phyloP scores from a whole-genome alignment of 2,329 filamentous ascomycete genomes.

The Ceratocystis lukuohia region DNA sequence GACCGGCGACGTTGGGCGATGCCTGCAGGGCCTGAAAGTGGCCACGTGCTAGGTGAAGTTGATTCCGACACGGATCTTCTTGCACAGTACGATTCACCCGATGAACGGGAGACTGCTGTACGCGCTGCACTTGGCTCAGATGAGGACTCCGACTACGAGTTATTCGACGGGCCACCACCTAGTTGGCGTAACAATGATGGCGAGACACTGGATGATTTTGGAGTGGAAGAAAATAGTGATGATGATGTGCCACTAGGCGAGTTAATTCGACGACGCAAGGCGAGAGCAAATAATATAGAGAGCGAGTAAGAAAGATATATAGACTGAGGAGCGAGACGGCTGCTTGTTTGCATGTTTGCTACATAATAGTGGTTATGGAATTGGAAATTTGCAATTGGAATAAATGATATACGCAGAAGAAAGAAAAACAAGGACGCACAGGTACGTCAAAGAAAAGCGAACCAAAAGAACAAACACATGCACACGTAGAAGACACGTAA shows the following conservation, averaged over 20 bases:
- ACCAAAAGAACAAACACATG: slow-evolving; percentile 19
- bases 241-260: slow-evolving; percentile 58
- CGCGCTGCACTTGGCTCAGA: slow-evolving; percentile 23
- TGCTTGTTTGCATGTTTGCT: neutral
- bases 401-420: slow-evolving; percentile 16
- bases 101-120: slow-evolving; percentile 27
- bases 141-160: slow-evolving; percentile 25
- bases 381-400: neutral
- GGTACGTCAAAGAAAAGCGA: slow-evolving; percentile 22
- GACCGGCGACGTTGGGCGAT: slow-evolving; percentile 32
- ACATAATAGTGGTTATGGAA: neutral
- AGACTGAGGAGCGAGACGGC: neutral
- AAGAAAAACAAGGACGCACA: slow-evolving; percentile 16
- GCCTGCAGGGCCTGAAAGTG: slow-evolving; percentile 35
- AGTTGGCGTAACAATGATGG: slow-evolving; percentile 65
- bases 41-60: slow-evolving; percentile 36
- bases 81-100: slow-evolving; percentile 35
- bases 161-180: slow-evolving; percentile 26
- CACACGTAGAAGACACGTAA: neutral
- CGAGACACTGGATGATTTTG: slow-evolving; percentile 60
- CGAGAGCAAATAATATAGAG: slow-evolving; percentile 24
- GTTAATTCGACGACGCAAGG: slow-evolving; percentile 44
- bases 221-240: slow-evolving; percentile 53
- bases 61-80: slow-evolving; percentile 34
- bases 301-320: neutral